Conservation (phyloP, 192 early-diverging fungal species). For the Backusella australiensis region DNA sequence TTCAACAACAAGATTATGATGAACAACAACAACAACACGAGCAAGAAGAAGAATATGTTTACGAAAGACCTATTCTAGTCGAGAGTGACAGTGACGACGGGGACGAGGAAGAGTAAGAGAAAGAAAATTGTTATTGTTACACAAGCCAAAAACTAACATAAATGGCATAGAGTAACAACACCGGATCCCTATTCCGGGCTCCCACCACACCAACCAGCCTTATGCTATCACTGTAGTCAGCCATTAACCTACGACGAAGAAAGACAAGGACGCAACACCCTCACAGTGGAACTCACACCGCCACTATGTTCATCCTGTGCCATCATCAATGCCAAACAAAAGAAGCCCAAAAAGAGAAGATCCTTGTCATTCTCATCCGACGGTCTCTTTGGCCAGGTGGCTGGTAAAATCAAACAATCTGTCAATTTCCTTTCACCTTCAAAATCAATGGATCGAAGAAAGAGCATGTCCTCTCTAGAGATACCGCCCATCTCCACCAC, state of each 20-base stretch:
- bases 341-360: not conserved
- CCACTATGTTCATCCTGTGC: not conserved
- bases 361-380: not conserved
- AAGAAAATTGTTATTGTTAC: not conserved
- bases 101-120: slow-evolving; percentile 1
- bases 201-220: not conserved
- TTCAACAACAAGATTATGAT: not conserved
- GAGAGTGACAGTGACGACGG: slow-evolving; percentile 14
- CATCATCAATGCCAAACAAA: not conserved
- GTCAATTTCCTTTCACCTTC: not conserved
- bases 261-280: not conserved
- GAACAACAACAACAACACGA: not conserved
- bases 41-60: not conserved
- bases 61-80: slow-evolving; percentile 6
- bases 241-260: not conserved
- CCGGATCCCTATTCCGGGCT: not conserved
- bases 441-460: not conserved
- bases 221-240: not conserved
- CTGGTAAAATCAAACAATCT: slow-evolving; percentile 4
- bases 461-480: not conserved
- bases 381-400: not conserved
- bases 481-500: not conserved
- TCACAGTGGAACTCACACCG: not conserved
- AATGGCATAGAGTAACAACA: not conserved
- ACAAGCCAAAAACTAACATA: not conserved